Percentiles rank a stretch among this genome's conserved stretches.
Conservation (phyloP, 139 green algal species). For the Coccomyxa sp. region DNA sequence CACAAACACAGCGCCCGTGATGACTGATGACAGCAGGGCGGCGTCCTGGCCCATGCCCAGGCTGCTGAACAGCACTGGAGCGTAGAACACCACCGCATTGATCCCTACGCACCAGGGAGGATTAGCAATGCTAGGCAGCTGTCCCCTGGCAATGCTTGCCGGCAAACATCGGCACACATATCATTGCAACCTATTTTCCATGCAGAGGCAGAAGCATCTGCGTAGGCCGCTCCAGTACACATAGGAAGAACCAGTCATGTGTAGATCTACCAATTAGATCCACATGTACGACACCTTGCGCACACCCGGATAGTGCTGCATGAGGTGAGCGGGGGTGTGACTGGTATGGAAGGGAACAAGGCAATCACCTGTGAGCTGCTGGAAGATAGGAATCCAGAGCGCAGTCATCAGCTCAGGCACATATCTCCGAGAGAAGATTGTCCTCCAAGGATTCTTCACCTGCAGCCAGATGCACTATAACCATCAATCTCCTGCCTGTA, state of each 20-base stretch:
- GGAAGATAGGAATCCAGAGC: slow-evolving; percentile 47
- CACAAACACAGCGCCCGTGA: slow-evolving; percentile 42
- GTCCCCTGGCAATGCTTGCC: too few relatives aligned
- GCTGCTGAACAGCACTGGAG: slow-evolving; percentile 34
- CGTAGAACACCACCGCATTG: slow-evolving; percentile 62
- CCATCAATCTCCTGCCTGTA: not conserved
- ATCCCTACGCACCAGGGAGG: slow-evolving; percentile 41
- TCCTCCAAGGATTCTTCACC: slow-evolving; percentile 24
- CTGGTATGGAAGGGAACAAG: not conserved
- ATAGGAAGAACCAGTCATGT: too few relatives aligned
- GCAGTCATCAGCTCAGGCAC: slow-evolving; percentile 48
- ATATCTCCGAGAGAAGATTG: slow-evolving; percentile 34
- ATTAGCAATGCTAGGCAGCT: too few relatives aligned
- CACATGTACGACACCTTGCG: too few relatives aligned
- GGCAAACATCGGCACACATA: too few relatives aligned
- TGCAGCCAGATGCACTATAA: slow-evolving; percentile 10
- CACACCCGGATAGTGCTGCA: too few relatives aligned
- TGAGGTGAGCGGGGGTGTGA: not conserved
- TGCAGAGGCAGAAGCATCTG: too few relatives aligned
- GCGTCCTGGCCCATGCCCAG: slow-evolving; percentile 23
- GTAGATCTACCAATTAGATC: too few relatives aligned
- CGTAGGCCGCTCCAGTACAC: too few relatives aligned
- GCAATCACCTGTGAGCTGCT: slow-evolving; percentile 53
- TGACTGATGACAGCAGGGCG: slow-evolving; percentile 49
- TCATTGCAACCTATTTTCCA: too few relatives aligned